Conservation (phyloP, 169 alveolate species). For the Cryptosporidium canis region DNA sequence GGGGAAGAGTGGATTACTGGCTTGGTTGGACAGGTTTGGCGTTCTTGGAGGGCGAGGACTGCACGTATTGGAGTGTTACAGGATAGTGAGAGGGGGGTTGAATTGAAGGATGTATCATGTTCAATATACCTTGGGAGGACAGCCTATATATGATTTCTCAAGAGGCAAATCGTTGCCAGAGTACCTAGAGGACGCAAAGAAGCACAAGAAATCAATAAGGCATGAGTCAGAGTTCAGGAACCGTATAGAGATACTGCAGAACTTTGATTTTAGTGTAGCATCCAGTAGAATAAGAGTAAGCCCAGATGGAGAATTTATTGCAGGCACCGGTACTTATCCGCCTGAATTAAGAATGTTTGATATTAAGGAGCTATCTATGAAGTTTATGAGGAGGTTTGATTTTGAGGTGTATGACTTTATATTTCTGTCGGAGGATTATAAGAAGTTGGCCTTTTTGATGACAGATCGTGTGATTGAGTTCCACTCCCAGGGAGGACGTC, state of each 20-base stretch:
- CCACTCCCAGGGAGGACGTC: constrained; percentile 94
- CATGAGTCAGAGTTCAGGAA: constrained; percentile 83
- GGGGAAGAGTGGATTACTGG: too few species aligned
- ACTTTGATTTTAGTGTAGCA: constrained; percentile 86
- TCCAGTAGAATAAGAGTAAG: constrained; percentile 85
- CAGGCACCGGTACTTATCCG: constrained; percentile 89
- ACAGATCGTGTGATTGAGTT: constrained; percentile 91
- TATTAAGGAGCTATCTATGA: constrained; percentile 85
- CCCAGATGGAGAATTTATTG: constrained; percentile 84
- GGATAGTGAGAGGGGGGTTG: too few species aligned
- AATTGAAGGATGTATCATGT: constrained; percentile 30
- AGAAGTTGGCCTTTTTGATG: constrained; percentile 88
- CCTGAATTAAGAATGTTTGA: constrained; percentile 91
- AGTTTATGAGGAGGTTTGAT: constrained; percentile 92
- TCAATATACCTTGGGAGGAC: constrained; percentile 55
- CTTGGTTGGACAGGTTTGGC: too few species aligned
- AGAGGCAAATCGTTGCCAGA: constrained; percentile 88
- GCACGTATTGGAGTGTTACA: not conserved
- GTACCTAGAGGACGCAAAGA: constrained; percentile 86
- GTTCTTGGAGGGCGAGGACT: too few species aligned
- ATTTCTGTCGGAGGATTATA: constrained; percentile 88
- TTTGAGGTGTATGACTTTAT: constrained; percentile 88
- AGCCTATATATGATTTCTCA: constrained; percentile 85
- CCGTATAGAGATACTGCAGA: constrained; percentile 87
- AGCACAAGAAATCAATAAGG: constrained; percentile 83